These are phyloP conservation scores for Cyamopsis tetragonoloba DNA, from an alignment of 306 rosid genomes.

Conservation along the genomic window DNA sequence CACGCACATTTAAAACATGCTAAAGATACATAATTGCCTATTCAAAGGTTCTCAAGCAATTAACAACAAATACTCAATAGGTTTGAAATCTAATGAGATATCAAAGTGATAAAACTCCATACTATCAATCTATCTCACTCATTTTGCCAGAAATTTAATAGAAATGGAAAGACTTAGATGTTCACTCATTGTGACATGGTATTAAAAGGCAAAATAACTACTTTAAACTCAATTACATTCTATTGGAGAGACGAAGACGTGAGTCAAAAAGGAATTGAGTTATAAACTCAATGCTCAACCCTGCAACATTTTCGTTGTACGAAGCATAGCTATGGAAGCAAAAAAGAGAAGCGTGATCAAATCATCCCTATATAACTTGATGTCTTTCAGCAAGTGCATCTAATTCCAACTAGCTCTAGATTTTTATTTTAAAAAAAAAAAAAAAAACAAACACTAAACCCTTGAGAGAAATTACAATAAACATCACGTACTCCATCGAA, in stretches of 20 bases:
- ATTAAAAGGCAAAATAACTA: background rate
- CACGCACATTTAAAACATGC: background rate
- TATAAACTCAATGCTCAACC: background rate
- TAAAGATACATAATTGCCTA: background rate
- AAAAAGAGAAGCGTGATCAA: background rate
- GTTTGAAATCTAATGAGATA: background rate
- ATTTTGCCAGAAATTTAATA: background rate
- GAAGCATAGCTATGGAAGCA: background rate
- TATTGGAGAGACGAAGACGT: background rate
- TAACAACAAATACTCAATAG: background rate
- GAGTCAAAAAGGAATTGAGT: background rate
- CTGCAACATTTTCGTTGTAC: background rate
- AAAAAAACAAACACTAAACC: background rate
- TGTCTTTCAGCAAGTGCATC: background rate
- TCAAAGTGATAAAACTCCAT: background rate
- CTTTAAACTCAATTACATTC: background rate
- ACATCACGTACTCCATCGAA: background rate
- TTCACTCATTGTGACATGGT: background rate
- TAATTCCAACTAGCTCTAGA: background rate
- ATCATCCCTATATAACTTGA: background rate
- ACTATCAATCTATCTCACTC: background rate
- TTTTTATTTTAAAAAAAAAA: background rate
- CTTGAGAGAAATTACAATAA: background rate
- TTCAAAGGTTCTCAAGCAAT: background rate
- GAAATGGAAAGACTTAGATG: background rate